A percentile compares a stretch with the other conserved stretches of the same genome.
phyloP scores from a whole-genome alignment of 2,329 filamentous ascomycete species.

The Rhynchosporium secalis region DNA sequence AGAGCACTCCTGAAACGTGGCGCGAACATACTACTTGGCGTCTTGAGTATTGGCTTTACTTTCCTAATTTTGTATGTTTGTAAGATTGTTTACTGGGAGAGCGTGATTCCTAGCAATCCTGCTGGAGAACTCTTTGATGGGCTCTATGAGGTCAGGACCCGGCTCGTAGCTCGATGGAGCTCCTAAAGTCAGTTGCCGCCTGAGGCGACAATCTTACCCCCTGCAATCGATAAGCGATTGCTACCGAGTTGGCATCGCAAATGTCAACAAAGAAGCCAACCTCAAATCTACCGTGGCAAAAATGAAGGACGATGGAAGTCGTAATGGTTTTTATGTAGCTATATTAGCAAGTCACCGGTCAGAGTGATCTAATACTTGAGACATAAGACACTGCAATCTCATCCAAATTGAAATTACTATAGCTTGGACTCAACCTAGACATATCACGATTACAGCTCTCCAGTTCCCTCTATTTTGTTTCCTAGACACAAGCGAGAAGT shows the following conservation, averaged over 20 bases:
- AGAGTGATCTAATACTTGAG: too few species aligned
- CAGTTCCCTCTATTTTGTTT: too few species aligned
- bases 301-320: too few species aligned
- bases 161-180: not conserved
- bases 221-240: constrained; percentile 1
- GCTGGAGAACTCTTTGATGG: not conserved
- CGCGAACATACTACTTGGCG: constrained; percentile 31
- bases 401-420: too few species aligned
- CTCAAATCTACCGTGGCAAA: too few species aligned
- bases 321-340: too few species aligned
- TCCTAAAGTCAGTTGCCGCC: not conserved
- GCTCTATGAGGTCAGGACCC: constrained; percentile 6
- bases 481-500: too few species aligned
- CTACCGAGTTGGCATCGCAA: not conserved
- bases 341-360: too few species aligned
- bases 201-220: constrained; percentile 1
- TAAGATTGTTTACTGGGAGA: not conserved
- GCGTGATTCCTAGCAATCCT: not conserved
- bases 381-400: too few species aligned
- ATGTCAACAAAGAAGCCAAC: not conserved
- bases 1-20: constrained; percentile 29
- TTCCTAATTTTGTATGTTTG: too few species aligned
- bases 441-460: too few species aligned
- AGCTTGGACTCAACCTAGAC: too few species aligned
- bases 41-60: not conserved